Percentiles rank a stretch among this genome's conserved stretches.
These are phyloP conservation scores for Ceratocystis alfenasii DNA, from an alignment of 2,329 filamentous ascomycete genomes.

Conservation along the genomic window DNA sequence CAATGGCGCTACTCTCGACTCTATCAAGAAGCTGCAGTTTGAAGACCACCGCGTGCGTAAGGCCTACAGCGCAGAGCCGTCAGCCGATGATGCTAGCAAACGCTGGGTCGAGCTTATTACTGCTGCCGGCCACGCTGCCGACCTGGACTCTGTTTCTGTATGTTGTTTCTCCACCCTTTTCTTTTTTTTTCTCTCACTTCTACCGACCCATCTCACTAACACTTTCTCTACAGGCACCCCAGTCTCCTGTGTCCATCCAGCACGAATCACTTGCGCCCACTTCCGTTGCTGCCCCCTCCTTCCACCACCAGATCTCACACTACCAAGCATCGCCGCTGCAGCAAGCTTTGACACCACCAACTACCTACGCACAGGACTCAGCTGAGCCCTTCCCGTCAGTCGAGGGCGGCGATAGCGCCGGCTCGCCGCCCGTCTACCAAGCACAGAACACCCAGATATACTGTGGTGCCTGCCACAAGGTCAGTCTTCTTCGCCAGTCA, in stretches of 20 bases:
- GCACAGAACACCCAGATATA: conserved; percentile 78
- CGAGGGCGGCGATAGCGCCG: conserved; percentile 60
- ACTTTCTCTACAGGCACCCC: conserved; percentile 40
- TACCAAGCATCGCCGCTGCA: conserved; percentile 87
- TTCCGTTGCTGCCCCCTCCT: conserved; percentile 47
- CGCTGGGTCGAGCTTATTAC: conserved; percentile 95
- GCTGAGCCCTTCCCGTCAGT: conserved; percentile 81
- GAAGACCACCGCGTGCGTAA: conserved; percentile 57
- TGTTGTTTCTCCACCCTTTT: conserved; percentile 30
- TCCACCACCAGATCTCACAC: conserved; percentile 40
- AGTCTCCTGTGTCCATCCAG: conserved; percentile 53
- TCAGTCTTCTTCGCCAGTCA: conserved; percentile 67
- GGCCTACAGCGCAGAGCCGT: conserved; percentile 74
- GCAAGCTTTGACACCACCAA: conserved; percentile 74
- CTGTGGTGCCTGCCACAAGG: conserved; percentile 72
- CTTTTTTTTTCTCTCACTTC: background rate
- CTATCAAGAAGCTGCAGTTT: conserved; percentile 31
- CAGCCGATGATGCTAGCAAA: conserved; percentile 64
- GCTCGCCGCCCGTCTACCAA: conserved; percentile 62
- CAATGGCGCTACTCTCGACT: conserved; percentile 6
- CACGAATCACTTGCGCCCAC: conserved; percentile 47
- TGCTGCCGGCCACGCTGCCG: conserved; percentile 59
- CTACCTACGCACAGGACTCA: conserved; percentile 49
- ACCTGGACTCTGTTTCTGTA: conserved; percentile 83
- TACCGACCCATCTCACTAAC: conserved; percentile 3